Conservation (phyloP, 176 grass and related monocot genomes). For the Triticum dicoccoides region DNA sequence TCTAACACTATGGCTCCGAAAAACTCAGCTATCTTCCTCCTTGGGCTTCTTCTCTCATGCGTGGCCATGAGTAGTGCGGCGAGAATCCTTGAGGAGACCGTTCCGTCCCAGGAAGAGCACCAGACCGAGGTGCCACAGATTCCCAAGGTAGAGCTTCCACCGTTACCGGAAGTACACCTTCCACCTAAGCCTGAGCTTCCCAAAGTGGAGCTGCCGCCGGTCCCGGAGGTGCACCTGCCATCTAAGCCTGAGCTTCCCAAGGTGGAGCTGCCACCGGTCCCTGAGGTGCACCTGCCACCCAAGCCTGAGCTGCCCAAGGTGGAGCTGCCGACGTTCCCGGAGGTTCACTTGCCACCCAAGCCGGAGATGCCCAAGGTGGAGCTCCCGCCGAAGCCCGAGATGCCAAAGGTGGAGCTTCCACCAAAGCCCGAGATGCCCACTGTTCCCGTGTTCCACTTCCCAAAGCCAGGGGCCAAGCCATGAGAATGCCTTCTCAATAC, state of each 20-base stretch:
- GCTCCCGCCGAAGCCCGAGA: neutral
- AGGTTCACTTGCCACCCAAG: neutral
- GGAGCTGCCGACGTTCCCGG: neutral
- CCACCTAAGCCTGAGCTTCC: too few species aligned
- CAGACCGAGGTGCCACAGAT: neutral
- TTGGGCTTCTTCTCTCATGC: neutral
- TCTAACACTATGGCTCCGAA: neutral
- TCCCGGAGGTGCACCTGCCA: neutral
- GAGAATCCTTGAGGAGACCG: neutral
- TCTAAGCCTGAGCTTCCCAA: neutral
- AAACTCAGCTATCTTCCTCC: neutral
- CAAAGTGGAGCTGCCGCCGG: neutral
- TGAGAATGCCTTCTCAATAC: neutral
- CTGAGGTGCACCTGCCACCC: neutral
- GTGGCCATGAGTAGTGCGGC: neutral
- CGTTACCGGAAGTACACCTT: neutral
- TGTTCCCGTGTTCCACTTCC: neutral
- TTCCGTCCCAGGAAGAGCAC: neutral
- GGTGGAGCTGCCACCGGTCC: neutral
- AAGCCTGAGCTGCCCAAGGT: neutral
- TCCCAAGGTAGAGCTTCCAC: neutral
- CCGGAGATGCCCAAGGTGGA: neutral
- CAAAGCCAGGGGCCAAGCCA: constrained; percentile 13
- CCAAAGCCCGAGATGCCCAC: neutral
- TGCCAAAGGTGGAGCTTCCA: neutral